Base-by-base conservation (phyloP, 192 early-diverging fungal species). In the Backusella morwellensis region DNA sequence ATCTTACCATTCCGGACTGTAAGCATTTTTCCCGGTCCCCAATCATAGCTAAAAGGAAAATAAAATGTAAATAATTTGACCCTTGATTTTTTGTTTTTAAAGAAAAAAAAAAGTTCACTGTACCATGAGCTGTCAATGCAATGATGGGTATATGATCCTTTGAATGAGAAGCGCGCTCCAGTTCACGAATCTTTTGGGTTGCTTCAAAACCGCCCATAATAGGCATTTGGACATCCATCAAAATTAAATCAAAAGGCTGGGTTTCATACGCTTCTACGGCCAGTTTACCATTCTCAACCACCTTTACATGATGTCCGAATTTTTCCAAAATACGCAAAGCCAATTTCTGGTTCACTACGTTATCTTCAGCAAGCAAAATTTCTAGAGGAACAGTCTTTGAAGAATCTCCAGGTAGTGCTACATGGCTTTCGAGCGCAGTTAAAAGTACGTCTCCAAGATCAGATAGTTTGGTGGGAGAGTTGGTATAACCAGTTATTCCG, bases 221-320 rank as follows among this genome's bases (percentile, higher is more conserved):
- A 3, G 94, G 94, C 94, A 96, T 94, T 86, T 94, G 92, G 29
- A 94, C 91, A 75, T 95, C 94, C 94, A 96, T 96, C 47, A 96
- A 78, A 56, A 96, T 93, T 74, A 90, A 38, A 72, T 88, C 81
- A 85, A 89, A 88, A 75, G 84, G 84, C 77, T 89, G 76, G 73
- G 78, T 26, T 47, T 86, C 81, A 35, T 91, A 91, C 4, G 83
- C 87, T 77, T 95, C 92, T 1, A 95, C 92, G 1, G 94, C 94
- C 79, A 90, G 68, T 80, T 92, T 87, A 38, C 94, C 94, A 75
- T 95, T 94, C 40, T 89, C 82, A 3, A 92, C 94, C 35, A 95
- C 89, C 70, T 85, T 88, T 50, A 92, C 92, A 79, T 89, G 91
- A 86, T 94, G 92, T 34, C 92, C 90, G 83, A 89, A 89, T 80